These are phyloP conservation scores for Penicillium fuscoglaucum DNA, from an alignment of 2,329 filamentous ascomycete genomes.

Conservation along the genomic window DNA sequence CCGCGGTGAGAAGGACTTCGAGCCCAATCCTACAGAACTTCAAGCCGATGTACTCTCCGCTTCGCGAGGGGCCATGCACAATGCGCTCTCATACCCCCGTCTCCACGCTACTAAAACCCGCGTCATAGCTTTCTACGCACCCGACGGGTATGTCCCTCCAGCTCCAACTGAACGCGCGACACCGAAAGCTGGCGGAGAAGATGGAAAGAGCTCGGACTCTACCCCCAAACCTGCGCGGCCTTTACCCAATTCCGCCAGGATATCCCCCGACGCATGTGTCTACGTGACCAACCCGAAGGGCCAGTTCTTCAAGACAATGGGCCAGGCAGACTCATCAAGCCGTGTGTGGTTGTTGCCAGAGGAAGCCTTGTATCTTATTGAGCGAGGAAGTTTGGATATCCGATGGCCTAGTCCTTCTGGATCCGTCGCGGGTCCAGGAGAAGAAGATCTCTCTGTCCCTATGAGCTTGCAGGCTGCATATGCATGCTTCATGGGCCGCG, in stretches of 20 bases:
- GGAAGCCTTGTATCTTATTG: conserved; percentile 84
- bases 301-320: conserved; percentile 72
- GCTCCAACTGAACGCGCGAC: conserved; percentile 16
- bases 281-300: conserved; percentile 72
- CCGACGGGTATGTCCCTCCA: conserved; percentile 48
- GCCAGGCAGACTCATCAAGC: conserved; percentile 64
- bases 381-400: conserved; percentile 82
- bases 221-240: conserved; percentile 17
- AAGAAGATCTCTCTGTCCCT: conserved; percentile 67
- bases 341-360: conserved; percentile 85
- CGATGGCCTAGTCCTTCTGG: conserved; percentile 67
- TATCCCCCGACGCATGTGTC: conserved; percentile 50
- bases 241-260: conserved; percentile 16
- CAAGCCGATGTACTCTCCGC: conserved; percentile 77
- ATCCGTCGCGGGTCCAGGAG: conserved; percentile 24
- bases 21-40: conserved; percentile 81
- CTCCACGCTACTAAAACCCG: conserved; percentile 68
- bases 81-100: conserved; percentile 75
- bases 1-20: conserved; percentile 96
- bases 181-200: conserved; percentile 20
- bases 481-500: conserved; percentile 73
- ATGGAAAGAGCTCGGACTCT: conserved; percentile 13
- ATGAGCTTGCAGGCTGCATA: conserved; percentile 92
- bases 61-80: conserved; percentile 84
- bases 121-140: conserved; percentile 72